phyloP scores from a whole-genome alignment of 257 asterid genomes.

The Penstemon newberryi region DNA sequence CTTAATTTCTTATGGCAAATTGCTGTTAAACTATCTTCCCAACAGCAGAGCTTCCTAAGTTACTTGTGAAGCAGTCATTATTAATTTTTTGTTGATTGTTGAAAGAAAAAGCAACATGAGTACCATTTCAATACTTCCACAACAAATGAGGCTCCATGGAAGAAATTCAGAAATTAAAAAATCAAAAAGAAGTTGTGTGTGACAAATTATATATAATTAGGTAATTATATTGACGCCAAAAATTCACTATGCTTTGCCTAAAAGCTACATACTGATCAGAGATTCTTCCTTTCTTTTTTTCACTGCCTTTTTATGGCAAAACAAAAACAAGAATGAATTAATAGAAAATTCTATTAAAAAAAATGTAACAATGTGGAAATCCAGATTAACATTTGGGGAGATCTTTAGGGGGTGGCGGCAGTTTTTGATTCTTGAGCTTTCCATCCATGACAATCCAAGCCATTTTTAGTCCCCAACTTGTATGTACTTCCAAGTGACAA shows the following conservation, averaged over 20 bases:
- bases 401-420: conserved; percentile 70
- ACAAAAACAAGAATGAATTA: neutral
- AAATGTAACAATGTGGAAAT: neutral
- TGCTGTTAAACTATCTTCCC: too few species aligned
- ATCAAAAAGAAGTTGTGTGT: too few species aligned
- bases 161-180: too few species aligned
- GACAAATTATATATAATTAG: too few species aligned
- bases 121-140: too few species aligned
- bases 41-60: too few species aligned
- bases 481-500: conserved; percentile 72
- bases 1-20: too few species aligned
- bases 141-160: too few species aligned
- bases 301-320: neutral
- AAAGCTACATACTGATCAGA: conserved; percentile 11
- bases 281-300: neutral
- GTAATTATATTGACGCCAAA: neutral
- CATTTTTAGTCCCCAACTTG: conserved; percentile 79
- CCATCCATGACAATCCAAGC: conserved; percentile 72
- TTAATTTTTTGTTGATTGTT: too few species aligned
- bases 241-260: neutral
- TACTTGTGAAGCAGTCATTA: too few species aligned
- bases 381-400: conserved; percentile 66
- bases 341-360: neutral
- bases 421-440: conserved; percentile 48
- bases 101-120: too few species aligned